Evolutionary conservation across 345 rosid genomes (phyloP).

Genomic region (Nasturtium officinale): DNA sequence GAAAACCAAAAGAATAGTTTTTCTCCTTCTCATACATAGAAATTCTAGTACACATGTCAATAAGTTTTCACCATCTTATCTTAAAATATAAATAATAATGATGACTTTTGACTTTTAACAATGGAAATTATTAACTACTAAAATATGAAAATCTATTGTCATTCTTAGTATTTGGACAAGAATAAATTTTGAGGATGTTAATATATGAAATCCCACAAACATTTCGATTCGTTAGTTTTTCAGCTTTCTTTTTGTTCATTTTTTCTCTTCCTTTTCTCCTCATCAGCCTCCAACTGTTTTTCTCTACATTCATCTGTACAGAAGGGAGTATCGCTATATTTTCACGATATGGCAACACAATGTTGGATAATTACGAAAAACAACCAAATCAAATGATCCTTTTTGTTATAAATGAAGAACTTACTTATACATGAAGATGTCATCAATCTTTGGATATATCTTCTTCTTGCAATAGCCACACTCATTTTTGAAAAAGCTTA

Average conservation of each 20-base stretch:
- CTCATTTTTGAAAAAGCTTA: conserved; percentile 27
- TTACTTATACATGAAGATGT: conserved; percentile 37
- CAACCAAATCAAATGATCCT: neutral
- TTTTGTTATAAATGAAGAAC: neutral
- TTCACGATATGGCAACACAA: neutral
- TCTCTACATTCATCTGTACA: conserved; percentile 29
- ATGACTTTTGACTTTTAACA: neutral
- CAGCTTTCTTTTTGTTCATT: neutral
- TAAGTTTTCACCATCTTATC: neutral
- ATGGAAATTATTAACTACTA: neutral
- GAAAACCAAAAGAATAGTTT: neutral
- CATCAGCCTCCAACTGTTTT: conserved; percentile 5
- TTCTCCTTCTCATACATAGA: neutral
- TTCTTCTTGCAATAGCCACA: conserved; percentile 31
- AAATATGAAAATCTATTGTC: neutral
- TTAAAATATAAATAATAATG: neutral
- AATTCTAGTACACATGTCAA: neutral
- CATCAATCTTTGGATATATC: conserved; percentile 4
- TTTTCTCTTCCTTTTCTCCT: neutral
- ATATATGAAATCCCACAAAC: neutral
- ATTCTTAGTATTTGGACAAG: neutral
- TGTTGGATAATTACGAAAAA: neutral
- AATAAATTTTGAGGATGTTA: neutral
- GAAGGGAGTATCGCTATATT: conserved; percentile 25
- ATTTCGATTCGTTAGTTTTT: neutral